phyloP scores from a whole-genome alignment of 2,329 filamentous ascomycete genomes.

The Epichloe baconii region DNA sequence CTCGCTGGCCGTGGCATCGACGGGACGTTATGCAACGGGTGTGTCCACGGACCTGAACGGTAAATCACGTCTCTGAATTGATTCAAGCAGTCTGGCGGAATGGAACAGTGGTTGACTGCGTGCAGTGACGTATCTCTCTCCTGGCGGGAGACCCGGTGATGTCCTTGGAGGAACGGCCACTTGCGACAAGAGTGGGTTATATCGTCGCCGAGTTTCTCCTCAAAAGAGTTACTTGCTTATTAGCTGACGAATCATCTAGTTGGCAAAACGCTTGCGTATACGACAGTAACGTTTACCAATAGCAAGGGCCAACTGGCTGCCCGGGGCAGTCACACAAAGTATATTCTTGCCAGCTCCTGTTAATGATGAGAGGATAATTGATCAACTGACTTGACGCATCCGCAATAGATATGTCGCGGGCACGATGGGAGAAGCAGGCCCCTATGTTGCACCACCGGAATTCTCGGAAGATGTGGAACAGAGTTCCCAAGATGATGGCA shows the following conservation, averaged over 20 bases:
- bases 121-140: constrained; percentile 48
- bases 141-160: constrained; percentile 44
- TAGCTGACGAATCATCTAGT: constrained; percentile 27
- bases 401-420: constrained; percentile 27
- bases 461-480: constrained; percentile 23
- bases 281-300: constrained; percentile 46
- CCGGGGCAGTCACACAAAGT: constrained; percentile 55
- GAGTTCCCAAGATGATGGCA: background rate
- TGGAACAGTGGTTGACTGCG: background rate
- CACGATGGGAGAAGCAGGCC: constrained; percentile 23
- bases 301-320: constrained; percentile 45
- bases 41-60: constrained; percentile 54
- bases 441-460: constrained; percentile 23
- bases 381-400: constrained; percentile 6
- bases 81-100: background rate
- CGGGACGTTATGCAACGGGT: constrained; percentile 47
- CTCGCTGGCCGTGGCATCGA: constrained; percentile 52
- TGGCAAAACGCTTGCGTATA: constrained; percentile 51
- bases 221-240: background rate
- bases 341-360: constrained; percentile 9
- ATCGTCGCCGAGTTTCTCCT: background rate
- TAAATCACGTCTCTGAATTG: constrained; percentile 13
- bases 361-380: background rate
- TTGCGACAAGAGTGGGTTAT: constrained; percentile 45
- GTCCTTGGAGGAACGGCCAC: constrained; percentile 40